These are phyloP conservation scores for Nothophytophthora sp. DNA, from an alignment of 352 stramenopile genomes.

Conservation along the genomic window DNA sequence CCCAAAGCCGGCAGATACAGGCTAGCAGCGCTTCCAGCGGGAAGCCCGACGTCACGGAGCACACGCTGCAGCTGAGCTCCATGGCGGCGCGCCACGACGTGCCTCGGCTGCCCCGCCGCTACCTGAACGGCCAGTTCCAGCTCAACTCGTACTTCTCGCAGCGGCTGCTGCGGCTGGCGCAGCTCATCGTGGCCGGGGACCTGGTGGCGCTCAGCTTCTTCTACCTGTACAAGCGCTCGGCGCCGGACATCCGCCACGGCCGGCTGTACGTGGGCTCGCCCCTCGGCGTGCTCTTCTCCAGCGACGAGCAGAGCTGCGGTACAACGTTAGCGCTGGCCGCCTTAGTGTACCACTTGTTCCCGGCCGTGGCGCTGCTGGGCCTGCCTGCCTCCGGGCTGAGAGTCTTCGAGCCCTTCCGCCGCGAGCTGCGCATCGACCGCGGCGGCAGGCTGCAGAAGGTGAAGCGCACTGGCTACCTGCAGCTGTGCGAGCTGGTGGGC, in stretches of 20 bases:
- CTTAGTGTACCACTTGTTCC: constrained; percentile 71
- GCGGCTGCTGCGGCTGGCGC: constrained; percentile 52
- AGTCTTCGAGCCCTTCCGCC: constrained; percentile 72
- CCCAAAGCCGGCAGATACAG: constrained; percentile 8
- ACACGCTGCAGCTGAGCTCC: constrained; percentile 41
- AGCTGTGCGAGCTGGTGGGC: constrained; percentile 73
- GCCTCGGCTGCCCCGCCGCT: constrained; percentile 34
- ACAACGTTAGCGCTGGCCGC: constrained; percentile 57
- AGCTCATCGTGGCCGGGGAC: constrained; percentile 64
- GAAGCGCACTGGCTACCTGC: constrained; percentile 76
- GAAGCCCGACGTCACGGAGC: constrained; percentile 18
- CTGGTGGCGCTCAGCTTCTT: constrained; percentile 57
- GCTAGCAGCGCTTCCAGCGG: constrained; percentile 14
- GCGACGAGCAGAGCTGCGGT: constrained; percentile 39
- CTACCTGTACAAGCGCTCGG: constrained; percentile 45
- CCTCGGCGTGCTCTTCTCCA: constrained; percentile 41
- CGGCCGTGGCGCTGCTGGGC: constrained; percentile 58
- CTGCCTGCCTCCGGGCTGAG: constrained; percentile 63
- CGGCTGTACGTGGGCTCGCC: constrained; percentile 50
- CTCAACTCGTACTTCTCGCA: constrained; percentile 86
- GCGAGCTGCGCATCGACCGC: constrained; percentile 63
- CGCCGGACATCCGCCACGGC: constrained; percentile 26
- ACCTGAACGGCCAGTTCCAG: constrained; percentile 63
- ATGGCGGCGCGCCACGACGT: constrained; percentile 29
- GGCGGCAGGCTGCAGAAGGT: constrained; percentile 70